Base-by-base conservation (phyloP, 163 green algal genomes). In the Scenedesmus sp. region DNA sequence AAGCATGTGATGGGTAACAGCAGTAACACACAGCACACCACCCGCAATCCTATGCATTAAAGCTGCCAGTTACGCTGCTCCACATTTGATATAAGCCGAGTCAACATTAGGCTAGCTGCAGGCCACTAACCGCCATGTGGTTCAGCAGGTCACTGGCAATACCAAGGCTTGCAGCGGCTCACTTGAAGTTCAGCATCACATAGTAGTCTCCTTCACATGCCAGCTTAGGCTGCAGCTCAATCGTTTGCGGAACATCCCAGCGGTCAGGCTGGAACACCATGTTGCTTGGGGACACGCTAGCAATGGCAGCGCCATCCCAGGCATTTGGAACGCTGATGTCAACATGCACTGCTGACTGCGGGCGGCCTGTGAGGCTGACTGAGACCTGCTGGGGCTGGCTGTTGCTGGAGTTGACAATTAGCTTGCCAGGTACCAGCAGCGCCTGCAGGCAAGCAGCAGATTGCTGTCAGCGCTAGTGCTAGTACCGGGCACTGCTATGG, bases 251-350 rank as follows among this genome's bases (percentile, higher is more conserved):
- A 16, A 56, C 18, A 57, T 90, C 20, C 84, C 84, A 93, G 15
- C 55, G 15, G 34, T 57, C 76, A 7, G 90, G 90, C 34, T 54
- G 12, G 5, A 93, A 74, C 6, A 23, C 56, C 23, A 91, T 59
- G 10, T 55, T 20, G 16, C 4, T 34, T 7, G 85, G 84, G 10
- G 20, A 87, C 55, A 93, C 85, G 16, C 84, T 74, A 16, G 90
- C 67, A 54, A 93, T 66, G 8, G 90, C 84, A 18, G 23, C 66
- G 90, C 84, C 73, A 60, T 91, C 73, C 90, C 90, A 93, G 0
- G 84, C 90, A 8, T 46, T 20, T 13, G 60, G 74, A 2, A 90
- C 84, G 46, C 57, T 83, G 3, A 90, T 46, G 15, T 67, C 62
- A 1, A 93, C 74, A 1, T 56, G 10, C 26, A 93, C 90, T 26